A percentile compares a stretch with the other conserved stretches of the same genome.
Evolutionary conservation across 2,329 filamentous ascomycete genomes (phyloP).

Genomic region (Penicillium expansum): DNA sequence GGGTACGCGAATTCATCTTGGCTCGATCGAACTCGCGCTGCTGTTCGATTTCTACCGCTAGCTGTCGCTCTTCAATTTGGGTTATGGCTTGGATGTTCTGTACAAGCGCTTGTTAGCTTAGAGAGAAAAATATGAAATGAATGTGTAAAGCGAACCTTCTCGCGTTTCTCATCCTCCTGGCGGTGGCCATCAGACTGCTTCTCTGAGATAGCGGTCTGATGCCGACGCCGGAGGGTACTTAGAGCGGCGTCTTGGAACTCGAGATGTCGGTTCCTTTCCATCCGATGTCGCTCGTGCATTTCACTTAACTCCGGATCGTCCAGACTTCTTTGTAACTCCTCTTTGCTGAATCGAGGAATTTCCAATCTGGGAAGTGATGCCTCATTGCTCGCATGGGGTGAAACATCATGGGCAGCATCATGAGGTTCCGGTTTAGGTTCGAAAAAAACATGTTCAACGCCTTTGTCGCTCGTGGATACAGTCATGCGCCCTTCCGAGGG

Average conservation of each 20-base stretch:
- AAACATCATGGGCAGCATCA: neutral
- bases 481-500: conserved; percentile 31
- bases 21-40: conserved; percentile 45
- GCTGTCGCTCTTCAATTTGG: conserved; percentile 44
- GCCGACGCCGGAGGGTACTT: conserved; percentile 28
- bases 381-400: conserved; percentile 8
- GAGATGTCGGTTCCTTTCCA: conserved; percentile 33
- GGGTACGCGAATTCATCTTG: conserved; percentile 43
- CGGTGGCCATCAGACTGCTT: conserved; percentile 30
- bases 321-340: conserved; percentile 35
- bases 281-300: conserved; percentile 32
- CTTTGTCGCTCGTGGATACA: conserved; percentile 25
- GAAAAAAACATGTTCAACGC: conserved; percentile 38
- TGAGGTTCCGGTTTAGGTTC: conserved; percentile 20
- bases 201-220: conserved; percentile 32
- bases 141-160: conserved; percentile 32
- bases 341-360: conserved; percentile 37
- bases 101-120: neutral
- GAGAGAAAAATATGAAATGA: too few relatives aligned
- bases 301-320: conserved; percentile 31
- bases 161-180: conserved; percentile 36
- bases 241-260: conserved; percentile 35
- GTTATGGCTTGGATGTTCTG: conserved; percentile 39
- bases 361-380: conserved; percentile 28
- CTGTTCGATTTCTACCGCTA: conserved; percentile 46